These are phyloP conservation scores for Saccharomycopsis javanensis DNA, from an alignment of 805 yeast species.

Conservation along the genomic window DNA sequence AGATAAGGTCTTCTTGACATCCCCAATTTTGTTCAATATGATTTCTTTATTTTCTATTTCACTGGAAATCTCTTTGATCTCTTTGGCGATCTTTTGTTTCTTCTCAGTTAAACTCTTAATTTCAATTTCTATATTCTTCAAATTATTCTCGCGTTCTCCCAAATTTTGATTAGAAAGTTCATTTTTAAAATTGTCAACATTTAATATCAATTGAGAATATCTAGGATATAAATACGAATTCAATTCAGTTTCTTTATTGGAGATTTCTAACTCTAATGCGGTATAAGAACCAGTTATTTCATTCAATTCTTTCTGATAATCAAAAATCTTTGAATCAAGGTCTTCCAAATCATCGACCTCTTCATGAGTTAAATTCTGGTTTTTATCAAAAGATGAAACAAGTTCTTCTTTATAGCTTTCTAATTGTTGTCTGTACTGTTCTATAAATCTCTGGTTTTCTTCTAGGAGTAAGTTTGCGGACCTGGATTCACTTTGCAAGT, in stretches of 20 bases:
- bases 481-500: constrained; percentile 35
- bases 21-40: constrained; percentile 18
- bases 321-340: constrained; percentile 30
- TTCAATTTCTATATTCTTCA: constrained; percentile 21
- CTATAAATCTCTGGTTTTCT: constrained; percentile 28
- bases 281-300: constrained; percentile 32
- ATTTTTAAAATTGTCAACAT: constrained; percentile 20
- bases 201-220: constrained; percentile 29
- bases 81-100: constrained; percentile 24
- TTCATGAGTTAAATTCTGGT: constrained; percentile 31
- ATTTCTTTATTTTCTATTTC: constrained; percentile 26
- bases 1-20: constrained; percentile 12
- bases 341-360: constrained; percentile 37
- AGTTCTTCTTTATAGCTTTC: constrained; percentile 41
- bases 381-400: constrained; percentile 41
- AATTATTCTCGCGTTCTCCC: constrained; percentile 19
- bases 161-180: constrained; percentile 20
- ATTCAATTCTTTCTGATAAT: constrained; percentile 33
- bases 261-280: constrained; percentile 37
- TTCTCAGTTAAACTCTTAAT: constrained; percentile 25
- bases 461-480: constrained; percentile 30
- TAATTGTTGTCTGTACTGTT: constrained; percentile 31
- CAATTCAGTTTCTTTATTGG: constrained; percentile 44
- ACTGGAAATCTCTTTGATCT: constrained; percentile 25
- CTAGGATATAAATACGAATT: constrained; percentile 50